Evolutionary conservation across 352 stramenopile species (phyloP).

Genomic region (Pythium apleroticum): DNA sequence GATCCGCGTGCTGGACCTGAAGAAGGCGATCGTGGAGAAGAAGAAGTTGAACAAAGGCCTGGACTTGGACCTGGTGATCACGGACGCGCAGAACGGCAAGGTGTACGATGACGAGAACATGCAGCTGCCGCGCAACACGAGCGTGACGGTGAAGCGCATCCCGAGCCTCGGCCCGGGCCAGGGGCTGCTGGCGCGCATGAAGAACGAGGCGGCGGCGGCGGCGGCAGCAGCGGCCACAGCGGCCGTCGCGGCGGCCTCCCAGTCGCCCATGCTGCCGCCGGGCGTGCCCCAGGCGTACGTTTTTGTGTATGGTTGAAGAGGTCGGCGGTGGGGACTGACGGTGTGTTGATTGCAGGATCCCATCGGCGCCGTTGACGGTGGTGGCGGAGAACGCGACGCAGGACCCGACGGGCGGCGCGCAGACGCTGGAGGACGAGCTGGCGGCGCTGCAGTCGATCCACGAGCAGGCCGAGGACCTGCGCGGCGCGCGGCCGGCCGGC

Average conservation of each 20-base stretch:
- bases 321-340: background rate
- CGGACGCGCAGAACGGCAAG: slow-evolving; percentile 90
- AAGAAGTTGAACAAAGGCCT: slow-evolving; percentile 92
- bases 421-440: slow-evolving; percentile 86
- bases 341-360: slow-evolving; percentile 15
- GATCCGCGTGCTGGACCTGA: slow-evolving; percentile 89
- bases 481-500: slow-evolving; percentile 56
- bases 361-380: slow-evolving; percentile 23
- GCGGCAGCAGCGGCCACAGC: slow-evolving; percentile 49
- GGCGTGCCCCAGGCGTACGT: slow-evolving; percentile 50
- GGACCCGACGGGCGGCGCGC: slow-evolving; percentile 40
- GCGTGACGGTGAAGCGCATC: slow-evolving; percentile 91
- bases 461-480: slow-evolving; percentile 82
- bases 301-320: too few species aligned
- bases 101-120: slow-evolving; percentile 92
- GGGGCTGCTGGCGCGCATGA: slow-evolving; percentile 81
- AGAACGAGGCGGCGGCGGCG: slow-evolving; percentile 70
- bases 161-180: slow-evolving; percentile 76
- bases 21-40: slow-evolving; percentile 93
- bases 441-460: slow-evolving; percentile 82
- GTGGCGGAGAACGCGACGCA: slow-evolving; percentile 16
- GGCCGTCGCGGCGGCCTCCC: slow-evolving; percentile 25
- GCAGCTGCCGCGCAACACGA: slow-evolving; percentile 89
- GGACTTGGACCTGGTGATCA: slow-evolving; percentile 92
- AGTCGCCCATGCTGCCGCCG: slow-evolving; percentile 42